Conservation (phyloP, 2,329 filamentous ascomycete genomes). For the Lasiodiplodia citricola region DNA sequence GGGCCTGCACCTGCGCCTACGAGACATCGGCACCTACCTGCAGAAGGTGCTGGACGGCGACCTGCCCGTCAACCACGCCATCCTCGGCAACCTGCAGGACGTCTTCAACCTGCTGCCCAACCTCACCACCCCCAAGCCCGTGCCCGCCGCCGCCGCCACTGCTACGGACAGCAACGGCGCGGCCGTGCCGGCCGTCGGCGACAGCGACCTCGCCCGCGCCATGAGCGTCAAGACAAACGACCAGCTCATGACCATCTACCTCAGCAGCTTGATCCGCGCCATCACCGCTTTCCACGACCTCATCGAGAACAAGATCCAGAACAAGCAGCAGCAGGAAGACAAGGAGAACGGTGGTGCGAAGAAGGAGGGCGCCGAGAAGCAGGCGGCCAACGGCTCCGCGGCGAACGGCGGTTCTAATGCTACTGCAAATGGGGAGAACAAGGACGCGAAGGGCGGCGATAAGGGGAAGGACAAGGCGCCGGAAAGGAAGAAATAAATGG, state of each 20-base stretch:
- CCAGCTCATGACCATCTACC: constrained; percentile 97
- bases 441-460: constrained; percentile 49
- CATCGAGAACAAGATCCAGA: constrained; percentile 99
- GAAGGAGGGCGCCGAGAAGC: constrained; percentile 69
- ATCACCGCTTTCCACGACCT: constrained; percentile 99
- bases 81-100: constrained; percentile 97
- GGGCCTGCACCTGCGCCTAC: constrained; percentile 89
- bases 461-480: constrained; percentile 63
- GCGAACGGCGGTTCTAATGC: constrained; percentile 45
- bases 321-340: constrained; percentile 94
- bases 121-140: constrained; percentile 79
- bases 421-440: constrained; percentile 42
- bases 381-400: constrained; percentile 63
- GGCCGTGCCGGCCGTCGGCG: constrained; percentile 58
- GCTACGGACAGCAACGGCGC: constrained; percentile 55
- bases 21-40: constrained; percentile 93
- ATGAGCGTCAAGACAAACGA: constrained; percentile 99
- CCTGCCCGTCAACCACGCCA: constrained; percentile 94
- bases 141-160: constrained; percentile 47
- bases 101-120: constrained; percentile 99
- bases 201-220: constrained; percentile 87
- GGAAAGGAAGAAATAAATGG: constrained; percentile 60
- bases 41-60: constrained; percentile 94
- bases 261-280: constrained; percentile 93
- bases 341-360: constrained; percentile 65